Conservation (phyloP, 1,284 basidiomycete genomes). For the Anthracocystis setariae region DNA sequence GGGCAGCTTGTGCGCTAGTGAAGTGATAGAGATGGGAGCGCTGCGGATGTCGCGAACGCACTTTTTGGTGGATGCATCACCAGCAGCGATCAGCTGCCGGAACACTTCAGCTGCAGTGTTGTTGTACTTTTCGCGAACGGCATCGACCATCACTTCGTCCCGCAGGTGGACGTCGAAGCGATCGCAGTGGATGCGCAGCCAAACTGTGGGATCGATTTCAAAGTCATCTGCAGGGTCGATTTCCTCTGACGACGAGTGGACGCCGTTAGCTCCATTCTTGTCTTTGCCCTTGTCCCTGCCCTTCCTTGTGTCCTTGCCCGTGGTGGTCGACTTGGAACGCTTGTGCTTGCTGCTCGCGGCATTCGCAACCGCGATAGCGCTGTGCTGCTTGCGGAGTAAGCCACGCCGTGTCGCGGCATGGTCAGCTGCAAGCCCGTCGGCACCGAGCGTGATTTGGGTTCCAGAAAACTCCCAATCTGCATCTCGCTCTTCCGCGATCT, state of each 20-base stretch:
- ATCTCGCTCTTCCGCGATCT: slow-evolving; percentile 67
- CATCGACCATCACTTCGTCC: slow-evolving; percentile 72
- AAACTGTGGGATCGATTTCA: slow-evolving; percentile 70
- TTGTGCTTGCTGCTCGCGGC: slow-evolving; percentile 39
- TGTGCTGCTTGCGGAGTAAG: slow-evolving; percentile 42
- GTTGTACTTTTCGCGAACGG: slow-evolving; percentile 62
- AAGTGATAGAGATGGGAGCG: slow-evolving; percentile 59
- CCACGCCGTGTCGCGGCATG: slow-evolving; percentile 47
- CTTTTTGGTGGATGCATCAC: slow-evolving; percentile 71
- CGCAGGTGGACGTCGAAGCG: slow-evolving; percentile 88
- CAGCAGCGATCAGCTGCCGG: slow-evolving; percentile 52
- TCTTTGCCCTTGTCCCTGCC: slow-evolving; percentile 27
- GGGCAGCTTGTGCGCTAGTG: slow-evolving; percentile 68
- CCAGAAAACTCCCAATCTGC: slow-evolving; percentile 52
- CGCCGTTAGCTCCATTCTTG: slow-evolving; percentile 34
- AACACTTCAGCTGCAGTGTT: slow-evolving; percentile 58
- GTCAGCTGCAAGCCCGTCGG: slow-evolving; percentile 32
- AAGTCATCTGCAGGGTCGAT: slow-evolving; percentile 44
- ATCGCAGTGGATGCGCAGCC: slow-evolving; percentile 86
- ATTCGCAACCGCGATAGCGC: slow-evolving; percentile 35
- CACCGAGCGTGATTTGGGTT: slow-evolving; percentile 18
- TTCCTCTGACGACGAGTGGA: slow-evolving; percentile 17
- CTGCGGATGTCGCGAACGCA: slow-evolving; percentile 42
- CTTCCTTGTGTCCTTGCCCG: slow-evolving; percentile 43
- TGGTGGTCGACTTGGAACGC: slow-evolving; percentile 28